A percentile compares a stretch with the other conserved stretches of the same genome.
phyloP scores from a whole-genome alignment of 2,329 filamentous ascomycete species.

The Fusarium agapanthi region DNA sequence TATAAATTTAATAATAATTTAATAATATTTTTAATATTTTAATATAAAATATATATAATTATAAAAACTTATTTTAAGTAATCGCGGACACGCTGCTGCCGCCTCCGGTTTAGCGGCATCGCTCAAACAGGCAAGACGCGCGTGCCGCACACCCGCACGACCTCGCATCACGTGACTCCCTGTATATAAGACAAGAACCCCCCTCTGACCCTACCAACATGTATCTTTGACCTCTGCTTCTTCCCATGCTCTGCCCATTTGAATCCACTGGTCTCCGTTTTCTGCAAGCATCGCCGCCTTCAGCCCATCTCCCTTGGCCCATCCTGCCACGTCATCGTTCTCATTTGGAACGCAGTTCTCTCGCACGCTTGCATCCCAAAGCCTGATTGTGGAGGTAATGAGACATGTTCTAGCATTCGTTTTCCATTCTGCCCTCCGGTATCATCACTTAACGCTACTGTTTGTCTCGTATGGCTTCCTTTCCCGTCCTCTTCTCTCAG shows the following conservation, averaged over 20 bases:
- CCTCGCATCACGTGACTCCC: conserved; percentile 2
- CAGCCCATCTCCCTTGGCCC: background rate
- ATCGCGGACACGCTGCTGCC: conserved; percentile 5
- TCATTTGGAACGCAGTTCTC: background rate
- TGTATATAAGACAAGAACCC: conserved; percentile 15
- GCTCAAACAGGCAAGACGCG: background rate
- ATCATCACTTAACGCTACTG: background rate
- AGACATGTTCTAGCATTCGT: background rate
- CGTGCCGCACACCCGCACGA: background rate
- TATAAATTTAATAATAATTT: too few relatives aligned
- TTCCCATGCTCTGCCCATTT: background rate
- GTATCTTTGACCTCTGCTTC: conserved; percentile 20
- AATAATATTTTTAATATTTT: too few relatives aligned
- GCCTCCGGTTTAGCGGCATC: conserved; percentile 12
- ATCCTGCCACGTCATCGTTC: background rate
- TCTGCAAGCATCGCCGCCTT: background rate
- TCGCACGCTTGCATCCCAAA: background rate
- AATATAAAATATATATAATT: too few relatives aligned
- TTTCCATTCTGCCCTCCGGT: background rate
- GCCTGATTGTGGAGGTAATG: background rate
- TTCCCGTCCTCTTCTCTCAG: background rate
- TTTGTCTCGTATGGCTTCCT: background rate
- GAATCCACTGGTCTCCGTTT: fast-evolving
- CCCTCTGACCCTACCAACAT: background rate
- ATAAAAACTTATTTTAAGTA: too few relatives aligned